Evolutionary conservation across 2,329 filamentous ascomycete species (phyloP).

Genomic region (Aspergillus carbonarius): DNA sequence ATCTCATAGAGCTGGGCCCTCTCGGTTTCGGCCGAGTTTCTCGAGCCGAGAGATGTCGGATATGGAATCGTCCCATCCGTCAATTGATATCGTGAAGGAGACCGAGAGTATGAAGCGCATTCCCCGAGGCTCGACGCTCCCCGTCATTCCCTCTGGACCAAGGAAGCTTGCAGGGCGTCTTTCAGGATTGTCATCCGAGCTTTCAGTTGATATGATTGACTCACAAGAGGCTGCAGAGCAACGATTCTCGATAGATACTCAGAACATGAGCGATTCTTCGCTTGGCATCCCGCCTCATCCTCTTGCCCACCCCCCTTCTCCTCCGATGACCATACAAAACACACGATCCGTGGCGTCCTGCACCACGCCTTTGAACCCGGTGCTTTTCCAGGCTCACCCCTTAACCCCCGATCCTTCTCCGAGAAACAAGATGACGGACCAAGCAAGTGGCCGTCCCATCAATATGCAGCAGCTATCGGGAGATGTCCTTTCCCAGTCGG

Average conservation of each 20-base stretch:
- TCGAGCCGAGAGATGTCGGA: slow-evolving; percentile 30
- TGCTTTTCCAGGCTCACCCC: slow-evolving; percentile 36
- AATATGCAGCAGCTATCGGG: slow-evolving; percentile 32
- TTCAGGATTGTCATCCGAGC: slow-evolving; percentile 54
- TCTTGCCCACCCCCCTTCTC: slow-evolving; percentile 47
- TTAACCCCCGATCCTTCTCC: slow-evolving; percentile 48
- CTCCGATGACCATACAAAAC: slow-evolving; percentile 45
- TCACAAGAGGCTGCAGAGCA: slow-evolving; percentile 33
- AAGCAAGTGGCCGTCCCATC: slow-evolving; percentile 17
- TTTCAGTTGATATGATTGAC: slow-evolving; percentile 54
- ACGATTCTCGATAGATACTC: slow-evolving; percentile 34
- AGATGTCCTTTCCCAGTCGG: slow-evolving; percentile 36
- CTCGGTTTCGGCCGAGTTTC: slow-evolving; percentile 26
- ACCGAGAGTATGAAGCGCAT: slow-evolving; percentile 54
- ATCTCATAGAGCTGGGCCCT: slow-evolving; percentile 21
- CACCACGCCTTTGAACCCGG: slow-evolving; percentile 31
- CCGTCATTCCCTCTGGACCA: slow-evolving; percentile 29
- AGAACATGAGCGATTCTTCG: slow-evolving; percentile 37
- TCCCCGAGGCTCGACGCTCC: slow-evolving; percentile 44
- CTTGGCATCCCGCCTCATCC: slow-evolving; percentile 46
- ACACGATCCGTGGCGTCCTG: slow-evolving; percentile 36
- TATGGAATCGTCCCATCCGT: slow-evolving; percentile 46
- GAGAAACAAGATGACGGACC: slow-evolving; percentile 21
- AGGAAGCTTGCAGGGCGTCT: slow-evolving; percentile 51
- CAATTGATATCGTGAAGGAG: slow-evolving; percentile 52